Conservation (phyloP, 306 rosid genomes). For the Ochetophila trinervis region DNA sequence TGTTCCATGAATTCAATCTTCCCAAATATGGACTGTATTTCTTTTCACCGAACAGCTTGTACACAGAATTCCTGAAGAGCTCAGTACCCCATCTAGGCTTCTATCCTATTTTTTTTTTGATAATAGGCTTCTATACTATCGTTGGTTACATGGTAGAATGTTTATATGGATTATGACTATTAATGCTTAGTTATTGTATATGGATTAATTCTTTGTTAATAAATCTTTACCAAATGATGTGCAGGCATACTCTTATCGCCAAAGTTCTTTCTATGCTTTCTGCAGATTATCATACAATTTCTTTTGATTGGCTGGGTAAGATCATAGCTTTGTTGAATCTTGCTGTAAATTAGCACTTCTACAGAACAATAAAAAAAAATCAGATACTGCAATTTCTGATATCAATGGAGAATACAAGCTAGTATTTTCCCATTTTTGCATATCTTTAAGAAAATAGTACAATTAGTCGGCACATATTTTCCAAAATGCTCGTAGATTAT, state of each 20-base stretch:
- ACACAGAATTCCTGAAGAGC: no score
- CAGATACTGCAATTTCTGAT: no score
- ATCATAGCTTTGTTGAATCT: slow-evolving; percentile 18
- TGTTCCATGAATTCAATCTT: not conserved
- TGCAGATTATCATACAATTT: slow-evolving; percentile 49
- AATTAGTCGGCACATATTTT: no score
- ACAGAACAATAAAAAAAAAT: no score
- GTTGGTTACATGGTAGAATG: not conserved
- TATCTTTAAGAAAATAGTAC: no score
- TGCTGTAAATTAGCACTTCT: not conserved
- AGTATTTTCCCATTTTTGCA: no score
- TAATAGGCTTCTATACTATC: no score
- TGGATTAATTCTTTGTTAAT: not conserved
- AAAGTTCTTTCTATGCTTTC: slow-evolving; percentile 79
- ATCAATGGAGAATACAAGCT: no score
- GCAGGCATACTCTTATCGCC: slow-evolving; percentile 88
- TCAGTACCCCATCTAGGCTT: not conserved
- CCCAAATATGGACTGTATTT: not conserved
- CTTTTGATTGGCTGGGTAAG: slow-evolving; percentile 93
- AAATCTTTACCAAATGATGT: slow-evolving; percentile 11
- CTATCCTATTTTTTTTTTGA: no score
- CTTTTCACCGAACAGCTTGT: no score
- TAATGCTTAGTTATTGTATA: not conserved
- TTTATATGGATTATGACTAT: not conserved
- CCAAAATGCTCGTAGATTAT: no score